phyloP scores from a whole-genome alignment of 2,329 filamentous ascomycete genomes.

The Corniculantispora saksenae region DNA sequence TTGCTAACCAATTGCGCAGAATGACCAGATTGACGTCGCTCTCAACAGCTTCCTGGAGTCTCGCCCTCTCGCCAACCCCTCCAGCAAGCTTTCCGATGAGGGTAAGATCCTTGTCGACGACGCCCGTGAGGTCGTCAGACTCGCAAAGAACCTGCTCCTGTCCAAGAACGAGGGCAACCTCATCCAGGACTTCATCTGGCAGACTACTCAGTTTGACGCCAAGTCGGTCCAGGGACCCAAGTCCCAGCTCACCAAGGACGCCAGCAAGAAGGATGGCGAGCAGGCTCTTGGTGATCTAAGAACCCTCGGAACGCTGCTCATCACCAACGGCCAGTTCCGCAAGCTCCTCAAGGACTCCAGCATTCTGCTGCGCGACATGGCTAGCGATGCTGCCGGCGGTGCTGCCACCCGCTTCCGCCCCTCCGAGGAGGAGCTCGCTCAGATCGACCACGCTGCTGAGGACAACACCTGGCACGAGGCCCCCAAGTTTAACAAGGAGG shows the following conservation, averaged over 20 bases:
- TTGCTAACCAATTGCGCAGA: constrained; percentile 50
- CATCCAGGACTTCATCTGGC: constrained; percentile 96
- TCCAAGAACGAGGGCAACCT: constrained; percentile 95
- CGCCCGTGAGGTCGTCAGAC: constrained; percentile 74
- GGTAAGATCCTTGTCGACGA: constrained; percentile 79
- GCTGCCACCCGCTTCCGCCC: constrained; percentile 76
- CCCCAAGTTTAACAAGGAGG: constrained; percentile 72
- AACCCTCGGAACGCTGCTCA: constrained; percentile 82
- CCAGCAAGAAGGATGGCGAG: constrained; percentile 79
- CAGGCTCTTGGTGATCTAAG: constrained; percentile 82
- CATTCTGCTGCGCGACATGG: constrained; percentile 83
- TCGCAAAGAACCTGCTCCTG: constrained; percentile 81
- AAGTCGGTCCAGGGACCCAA: constrained; percentile 62
- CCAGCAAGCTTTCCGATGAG: constrained; percentile 76
- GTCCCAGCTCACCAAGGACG: constrained; percentile 72
- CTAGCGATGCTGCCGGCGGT: constrained; percentile 82
- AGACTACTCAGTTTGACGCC: constrained; percentile 74
- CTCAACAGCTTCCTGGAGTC: constrained; percentile 84
- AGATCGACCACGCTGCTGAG: constrained; percentile 80
- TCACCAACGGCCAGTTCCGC: constrained; percentile 95
- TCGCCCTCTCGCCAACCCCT: constrained; percentile 68
- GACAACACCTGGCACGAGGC: constrained; percentile 94
- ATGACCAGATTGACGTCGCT: constrained; percentile 93
- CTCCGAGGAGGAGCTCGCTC: constrained; percentile 70
- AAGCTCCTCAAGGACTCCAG: constrained; percentile 77